Evolutionary conservation across 176 grass and related monocot genomes (phyloP).

Genomic region (Phyllostachys edulis): DNA sequence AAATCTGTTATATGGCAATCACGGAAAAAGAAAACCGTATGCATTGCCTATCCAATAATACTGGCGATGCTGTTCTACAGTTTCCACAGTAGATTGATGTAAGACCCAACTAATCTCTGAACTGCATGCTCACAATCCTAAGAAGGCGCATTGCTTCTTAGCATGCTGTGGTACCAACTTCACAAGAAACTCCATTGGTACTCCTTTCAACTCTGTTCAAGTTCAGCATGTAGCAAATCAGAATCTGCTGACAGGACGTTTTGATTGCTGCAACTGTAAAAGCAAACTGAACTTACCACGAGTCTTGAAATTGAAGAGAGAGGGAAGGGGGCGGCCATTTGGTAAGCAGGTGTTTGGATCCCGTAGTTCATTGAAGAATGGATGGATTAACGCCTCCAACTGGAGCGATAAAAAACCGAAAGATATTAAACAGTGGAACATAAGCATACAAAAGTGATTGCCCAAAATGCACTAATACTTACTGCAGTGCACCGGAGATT

Average conservation of each 20-base stretch:
- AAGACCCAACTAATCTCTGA: neutral
- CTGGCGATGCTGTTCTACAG: neutral
- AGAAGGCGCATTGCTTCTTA: constrained; percentile 27
- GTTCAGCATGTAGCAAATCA: constrained; percentile 27
- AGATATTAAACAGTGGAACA: neutral
- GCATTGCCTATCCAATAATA: constrained; percentile 25
- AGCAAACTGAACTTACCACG: constrained; percentile 47
- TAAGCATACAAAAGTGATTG: neutral
- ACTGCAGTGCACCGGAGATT: constrained; percentile 83
- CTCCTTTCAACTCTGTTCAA: constrained; percentile 72
- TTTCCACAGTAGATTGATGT: neutral
- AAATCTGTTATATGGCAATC: neutral
- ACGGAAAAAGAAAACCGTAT: neutral
- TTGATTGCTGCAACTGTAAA: neutral
- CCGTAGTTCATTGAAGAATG: constrained; percentile 78
- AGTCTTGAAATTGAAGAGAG: constrained; percentile 89
- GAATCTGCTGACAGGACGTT: constrained; percentile 4
- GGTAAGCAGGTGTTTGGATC: constrained; percentile 65
- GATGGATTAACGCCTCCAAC: constrained; percentile 80
- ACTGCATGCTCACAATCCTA: constrained; percentile 9
- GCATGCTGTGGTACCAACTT: constrained; percentile 82
- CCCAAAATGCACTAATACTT: constrained; percentile 32
- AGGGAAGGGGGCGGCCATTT: constrained; percentile 67
- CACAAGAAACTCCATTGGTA: constrained; percentile 50
- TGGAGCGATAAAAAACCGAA: constrained; percentile 26